Percentiles rank a stretch among this genome's conserved stretches.
These are phyloP conservation scores for Coriolopsis trogii DNA, from an alignment of 1,284 basidiomycete genomes.

Conservation along the genomic window DNA sequence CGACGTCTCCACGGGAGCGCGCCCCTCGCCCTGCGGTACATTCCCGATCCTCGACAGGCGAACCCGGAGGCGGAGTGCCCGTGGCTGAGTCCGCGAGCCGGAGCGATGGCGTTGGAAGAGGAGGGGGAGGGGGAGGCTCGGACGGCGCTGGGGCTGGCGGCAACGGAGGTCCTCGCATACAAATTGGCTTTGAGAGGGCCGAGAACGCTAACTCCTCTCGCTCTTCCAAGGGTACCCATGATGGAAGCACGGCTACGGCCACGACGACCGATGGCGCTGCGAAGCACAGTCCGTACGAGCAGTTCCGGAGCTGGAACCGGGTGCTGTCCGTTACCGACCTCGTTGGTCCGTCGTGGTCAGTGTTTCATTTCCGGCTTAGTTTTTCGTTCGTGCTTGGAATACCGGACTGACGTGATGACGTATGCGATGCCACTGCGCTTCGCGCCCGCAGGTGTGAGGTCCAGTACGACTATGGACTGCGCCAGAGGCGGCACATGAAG, in stretches of 20 bases:
- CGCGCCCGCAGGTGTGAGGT: slow-evolving; percentile 65
- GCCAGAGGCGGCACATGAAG: slow-evolving; percentile 57
- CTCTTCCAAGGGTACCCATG: slow-evolving; percentile 22
- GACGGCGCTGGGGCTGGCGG: too few species aligned
- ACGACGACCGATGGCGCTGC: too few species aligned
- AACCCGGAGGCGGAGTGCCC: not conserved
- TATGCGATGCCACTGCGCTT: not conserved
- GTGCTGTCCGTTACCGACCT: slow-evolving; percentile 48
- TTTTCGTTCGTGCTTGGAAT: not conserved
- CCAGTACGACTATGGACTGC: slow-evolving; percentile 76
- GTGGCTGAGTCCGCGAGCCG: slow-evolving; percentile 12
- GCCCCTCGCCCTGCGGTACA: not conserved
- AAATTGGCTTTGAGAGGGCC: slow-evolving; percentile 30
- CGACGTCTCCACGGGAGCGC: not conserved
- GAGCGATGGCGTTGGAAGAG: slow-evolving; percentile 4
- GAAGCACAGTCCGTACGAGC: slow-evolving; percentile 29
- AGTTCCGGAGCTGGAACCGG: slow-evolving; percentile 25
- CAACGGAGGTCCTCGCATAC: slow-evolving; percentile 33
- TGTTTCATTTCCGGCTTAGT: too few species aligned
- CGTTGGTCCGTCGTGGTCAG: slow-evolving; percentile 56
- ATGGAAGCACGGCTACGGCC: not conserved
- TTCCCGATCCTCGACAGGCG: not conserved
- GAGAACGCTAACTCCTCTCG: slow-evolving; percentile 24
- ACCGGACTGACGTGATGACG: not conserved
- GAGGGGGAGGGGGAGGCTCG: slow-evolving; percentile 3